Evolutionary conservation across 331 rosid genomes (phyloP).

Genomic region (Pyrus hybrid): DNA sequence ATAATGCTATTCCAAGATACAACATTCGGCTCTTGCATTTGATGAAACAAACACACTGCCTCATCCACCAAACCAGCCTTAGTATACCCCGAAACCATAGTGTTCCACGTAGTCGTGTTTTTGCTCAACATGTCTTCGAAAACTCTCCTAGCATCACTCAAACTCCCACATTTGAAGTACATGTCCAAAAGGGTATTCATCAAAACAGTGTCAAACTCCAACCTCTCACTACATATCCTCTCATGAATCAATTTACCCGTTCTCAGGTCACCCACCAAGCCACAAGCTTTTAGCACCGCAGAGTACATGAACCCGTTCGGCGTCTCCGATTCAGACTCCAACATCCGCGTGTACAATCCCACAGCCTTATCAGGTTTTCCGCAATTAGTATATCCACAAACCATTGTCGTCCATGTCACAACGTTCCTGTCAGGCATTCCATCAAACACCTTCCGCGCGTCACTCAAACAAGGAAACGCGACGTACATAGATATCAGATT

Average conservation of each 20-base stretch:
- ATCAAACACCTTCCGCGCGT: slow-evolving; percentile 60
- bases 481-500: slow-evolving; percentile 55
- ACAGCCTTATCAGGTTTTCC: slow-evolving; percentile 59
- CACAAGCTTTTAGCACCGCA: slow-evolving; percentile 77
- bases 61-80: slow-evolving; percentile 52
- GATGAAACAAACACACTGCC: slow-evolving; percentile 48
- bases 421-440: slow-evolving; percentile 59
- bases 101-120: slow-evolving; percentile 59
- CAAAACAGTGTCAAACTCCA: slow-evolving; percentile 59
- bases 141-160: slow-evolving; percentile 51
- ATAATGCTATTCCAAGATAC: slow-evolving; percentile 76
- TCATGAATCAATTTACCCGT: slow-evolving; percentile 52
- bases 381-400: slow-evolving; percentile 46
- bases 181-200: slow-evolving; percentile 86
- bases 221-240: slow-evolving; percentile 22
- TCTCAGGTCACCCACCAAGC: slow-evolving; percentile 36
- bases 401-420: slow-evolving; percentile 73
- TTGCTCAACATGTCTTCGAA: slow-evolving; percentile 33
- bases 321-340: slow-evolving; percentile 30
- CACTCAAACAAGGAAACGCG: slow-evolving; percentile 18
- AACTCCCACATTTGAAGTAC: slow-evolving; percentile 73
- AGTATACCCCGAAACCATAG: slow-evolving; percentile 48
- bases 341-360: slow-evolving; percentile 35
- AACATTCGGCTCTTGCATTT: slow-evolving; percentile 53
- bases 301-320: slow-evolving; percentile 70